phyloP scores from a whole-genome alignment of 257 asterid genomes.

The Oldenlandia corymbosa region DNA sequence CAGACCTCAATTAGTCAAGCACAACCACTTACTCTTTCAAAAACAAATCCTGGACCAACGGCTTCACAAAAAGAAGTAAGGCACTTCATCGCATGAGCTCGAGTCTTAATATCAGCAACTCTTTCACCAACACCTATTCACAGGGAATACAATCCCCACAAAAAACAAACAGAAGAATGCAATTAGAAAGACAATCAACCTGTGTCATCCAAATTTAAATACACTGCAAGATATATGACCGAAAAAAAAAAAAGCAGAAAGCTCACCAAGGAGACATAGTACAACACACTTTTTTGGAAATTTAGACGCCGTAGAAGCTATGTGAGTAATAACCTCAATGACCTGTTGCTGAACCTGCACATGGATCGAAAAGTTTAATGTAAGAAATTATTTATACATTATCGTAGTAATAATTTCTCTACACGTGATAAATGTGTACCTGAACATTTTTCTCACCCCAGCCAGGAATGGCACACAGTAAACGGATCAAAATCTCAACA shows the following conservation, averaged over 20 bases:
- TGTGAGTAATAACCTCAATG: conserved; percentile 62
- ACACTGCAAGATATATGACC: background rate
- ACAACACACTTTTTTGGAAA: conserved; percentile 91
- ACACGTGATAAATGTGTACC: conserved; percentile 34
- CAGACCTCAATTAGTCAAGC: background rate
- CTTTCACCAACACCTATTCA: conserved; percentile 79
- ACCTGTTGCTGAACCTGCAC: conserved; percentile 96
- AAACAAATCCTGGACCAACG: conserved; percentile 90
- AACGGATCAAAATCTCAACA: conserved; percentile 83
- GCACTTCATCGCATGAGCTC: conserved; percentile 89
- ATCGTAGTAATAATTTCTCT: conserved; percentile 4
- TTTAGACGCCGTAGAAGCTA: conserved; percentile 76
- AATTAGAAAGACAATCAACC: background rate
- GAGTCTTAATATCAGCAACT: conserved; percentile 98
- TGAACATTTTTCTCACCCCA: conserved; percentile 99
- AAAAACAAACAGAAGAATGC: conserved; percentile 5
- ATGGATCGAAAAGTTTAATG: background rate
- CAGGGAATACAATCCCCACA: conserved; percentile 15
- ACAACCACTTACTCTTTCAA: conserved; percentile 71
- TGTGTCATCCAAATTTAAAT: background rate
- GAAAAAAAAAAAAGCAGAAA: background rate
- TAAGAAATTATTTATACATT: conserved; percentile 14
- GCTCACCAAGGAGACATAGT: conserved; percentile 75
- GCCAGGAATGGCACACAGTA: conserved; percentile 89
- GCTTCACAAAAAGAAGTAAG: conserved; percentile 94